Evolutionary conservation across 768 basidiomycete species (phyloP), one percentile per base, ranked within the genome.

Genomic region (Rhizopogon vinicolor): DNA sequence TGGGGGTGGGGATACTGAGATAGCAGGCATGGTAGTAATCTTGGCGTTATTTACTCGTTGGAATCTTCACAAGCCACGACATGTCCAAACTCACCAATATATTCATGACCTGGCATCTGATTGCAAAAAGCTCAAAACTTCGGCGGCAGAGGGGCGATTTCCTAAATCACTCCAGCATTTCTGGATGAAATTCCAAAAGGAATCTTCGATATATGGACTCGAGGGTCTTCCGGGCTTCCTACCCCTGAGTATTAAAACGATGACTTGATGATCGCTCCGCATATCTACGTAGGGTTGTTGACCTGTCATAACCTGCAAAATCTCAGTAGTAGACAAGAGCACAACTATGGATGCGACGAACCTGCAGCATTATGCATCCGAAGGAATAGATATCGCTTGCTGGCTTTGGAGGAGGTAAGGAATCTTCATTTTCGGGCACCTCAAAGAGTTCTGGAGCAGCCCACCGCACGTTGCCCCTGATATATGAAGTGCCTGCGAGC

Each of bases 201-300:
- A 51, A 1, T 68, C 57, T 0, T 63, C 60, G 33, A 69, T 63
- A 16, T 0, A 52, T 6, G 14, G 22, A n/a, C 66, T 28, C 49
- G 7, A n/a, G 0, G 31, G 28, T 63, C 63, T 35, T 54, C 52
- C 22, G 18, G 60, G 68, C 13, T 9, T 35, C 5, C 5, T 0
- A 5, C 60, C 58, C 10, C 49, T 22, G 4, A 60, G 53, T 18
- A 67, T 43, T 58, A 60, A 59, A 9, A 68, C 52, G 41, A 65
- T 58, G 10, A 67, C 65, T 58, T 67, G 56, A 5, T 31, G 19
- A 45, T 40, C 44, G 13, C n/a, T 39, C 13, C 25, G 42, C 18
- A 37, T 25, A 40, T 48, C 18, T 16, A 35, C 29, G 16, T 56
- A 52, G 8, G 55, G 55, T 10, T 39, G 35, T 51, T n/a, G 22